phyloP scores from a whole-genome alignment of 2,329 filamentous ascomycete genomes.

The Cytospora piceae region DNA sequence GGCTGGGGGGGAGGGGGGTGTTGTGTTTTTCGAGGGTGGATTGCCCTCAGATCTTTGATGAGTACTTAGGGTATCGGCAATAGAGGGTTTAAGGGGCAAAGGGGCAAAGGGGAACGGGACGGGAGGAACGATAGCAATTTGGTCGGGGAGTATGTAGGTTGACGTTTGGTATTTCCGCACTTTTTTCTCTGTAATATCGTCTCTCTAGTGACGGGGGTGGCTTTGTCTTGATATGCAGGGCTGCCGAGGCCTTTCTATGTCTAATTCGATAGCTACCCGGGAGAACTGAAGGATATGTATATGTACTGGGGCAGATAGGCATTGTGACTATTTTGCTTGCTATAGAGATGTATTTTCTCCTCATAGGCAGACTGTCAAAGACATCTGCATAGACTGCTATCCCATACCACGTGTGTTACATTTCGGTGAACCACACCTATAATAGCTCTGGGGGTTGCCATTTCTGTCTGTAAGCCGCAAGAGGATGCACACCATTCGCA shows the following conservation, averaged over 20 bases:
- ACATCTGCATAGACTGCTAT: neutral
- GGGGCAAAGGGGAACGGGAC: neutral
- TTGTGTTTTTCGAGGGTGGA: conserved; percentile 3
- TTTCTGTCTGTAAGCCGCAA: neutral
- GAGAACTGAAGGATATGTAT: neutral
- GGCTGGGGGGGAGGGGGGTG: conserved; percentile 11
- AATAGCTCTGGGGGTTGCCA: neutral
- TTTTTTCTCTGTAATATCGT: neutral
- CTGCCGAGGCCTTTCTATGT: neutral
- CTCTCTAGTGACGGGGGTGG: neutral
- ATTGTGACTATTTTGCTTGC: neutral
- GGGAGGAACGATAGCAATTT: neutral
- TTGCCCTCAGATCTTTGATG: neutral
- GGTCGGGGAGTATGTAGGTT: neutral
- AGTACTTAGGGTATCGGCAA: conserved; percentile 3
- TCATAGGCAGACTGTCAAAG: neutral
- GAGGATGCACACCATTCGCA: neutral
- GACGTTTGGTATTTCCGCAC: neutral
- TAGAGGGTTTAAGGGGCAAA: neutral
- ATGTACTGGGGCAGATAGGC: neutral
- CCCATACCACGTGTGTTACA: neutral
- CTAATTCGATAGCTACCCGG: neutral
- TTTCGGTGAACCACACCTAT: neutral
- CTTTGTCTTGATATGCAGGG: neutral
- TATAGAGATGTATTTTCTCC: neutral